phyloP scores from a whole-genome alignment of 768 basidiomycete genomes.

The Hortiboletus campestris region DNA sequence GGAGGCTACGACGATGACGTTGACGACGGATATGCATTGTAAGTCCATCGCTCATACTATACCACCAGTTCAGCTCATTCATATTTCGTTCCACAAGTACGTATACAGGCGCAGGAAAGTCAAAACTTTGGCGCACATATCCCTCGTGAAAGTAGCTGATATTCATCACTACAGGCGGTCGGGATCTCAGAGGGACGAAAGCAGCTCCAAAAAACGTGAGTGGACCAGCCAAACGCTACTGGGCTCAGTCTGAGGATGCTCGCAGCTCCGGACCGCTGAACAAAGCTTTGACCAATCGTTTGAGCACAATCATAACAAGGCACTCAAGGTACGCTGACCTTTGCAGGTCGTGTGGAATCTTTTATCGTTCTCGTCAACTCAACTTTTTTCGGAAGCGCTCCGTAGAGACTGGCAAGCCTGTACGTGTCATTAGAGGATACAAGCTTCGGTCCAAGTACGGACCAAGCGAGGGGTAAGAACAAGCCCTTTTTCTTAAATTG shows the following conservation, averaged over 20 bases:
- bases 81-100: conserved; percentile 45
- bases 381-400: conserved; percentile 49
- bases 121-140: neutral
- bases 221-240: neutral
- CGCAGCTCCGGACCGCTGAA: conserved; percentile 81
- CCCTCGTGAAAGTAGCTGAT: neutral
- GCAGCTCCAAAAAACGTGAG: conserved; percentile 78
- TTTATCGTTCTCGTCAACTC: neutral
- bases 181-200: conserved; percentile 85
- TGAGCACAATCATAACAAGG: conserved; percentile 67
- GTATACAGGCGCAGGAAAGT: conserved; percentile 72
- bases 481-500: neutral
- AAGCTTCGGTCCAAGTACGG: conserved; percentile 63
- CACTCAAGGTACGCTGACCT: conserved; percentile 49
- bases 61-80: neutral
- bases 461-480: conserved; percentile 67
- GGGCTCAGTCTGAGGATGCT: neutral
- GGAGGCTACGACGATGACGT: conserved; percentile 89
- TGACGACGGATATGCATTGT: conserved; percentile 82
- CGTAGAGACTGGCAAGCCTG: conserved; percentile 74
- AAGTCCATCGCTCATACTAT: conserved; percentile 31
- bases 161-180: conserved; percentile 53
- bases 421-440: conserved; percentile 86
- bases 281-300: conserved; percentile 85
- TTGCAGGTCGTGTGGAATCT: neutral